A percentile compares a stretch with the other conserved stretches of the same genome.
phyloP scores from a whole-genome alignment of 1,284 basidiomycete species.

The Apiotrichum laibachii region DNA sequence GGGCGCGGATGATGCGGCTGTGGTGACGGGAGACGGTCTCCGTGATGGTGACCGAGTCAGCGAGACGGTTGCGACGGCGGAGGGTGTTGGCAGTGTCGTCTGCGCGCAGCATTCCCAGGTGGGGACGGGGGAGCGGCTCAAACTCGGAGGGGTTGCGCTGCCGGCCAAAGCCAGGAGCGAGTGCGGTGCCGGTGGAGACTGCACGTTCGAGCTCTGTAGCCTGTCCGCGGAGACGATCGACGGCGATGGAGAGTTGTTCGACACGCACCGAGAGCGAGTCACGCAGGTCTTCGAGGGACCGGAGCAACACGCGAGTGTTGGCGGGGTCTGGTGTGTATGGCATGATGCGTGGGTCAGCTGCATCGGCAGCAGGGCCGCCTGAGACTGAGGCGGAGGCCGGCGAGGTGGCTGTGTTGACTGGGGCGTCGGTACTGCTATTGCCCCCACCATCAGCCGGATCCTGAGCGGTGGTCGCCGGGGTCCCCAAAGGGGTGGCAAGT shows the following conservation, averaged over 20 bases:
- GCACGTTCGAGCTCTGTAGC: constrained; percentile 32
- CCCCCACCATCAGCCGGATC: no score
- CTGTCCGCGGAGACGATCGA: constrained; percentile 33
- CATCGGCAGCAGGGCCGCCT: background rate
- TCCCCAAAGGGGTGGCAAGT: no score
- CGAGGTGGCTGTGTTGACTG: background rate
- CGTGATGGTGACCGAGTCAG: background rate
- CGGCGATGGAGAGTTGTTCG: constrained; percentile 30
- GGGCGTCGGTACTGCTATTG: no score
- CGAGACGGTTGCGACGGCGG: background rate
- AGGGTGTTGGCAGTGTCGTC: no score
- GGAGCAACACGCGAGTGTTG: constrained; percentile 23
- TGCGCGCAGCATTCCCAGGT: background rate
- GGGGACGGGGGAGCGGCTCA: background rate
- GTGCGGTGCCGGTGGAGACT: constrained; percentile 11
- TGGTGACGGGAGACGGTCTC: background rate
- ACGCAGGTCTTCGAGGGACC: constrained; percentile 34
- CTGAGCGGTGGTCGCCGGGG: no score
- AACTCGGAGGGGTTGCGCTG: constrained; percentile 7
- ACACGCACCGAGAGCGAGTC: constrained; percentile 30
- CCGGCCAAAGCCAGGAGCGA: constrained; percentile 13
- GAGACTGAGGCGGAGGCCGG: background rate
- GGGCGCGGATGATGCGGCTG: background rate
- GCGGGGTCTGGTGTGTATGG: constrained; percentile 11
- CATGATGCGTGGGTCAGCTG: no score